A percentile compares a stretch with the other conserved stretches of the same genome.
phyloP scores from a whole-genome alignment of 768 basidiomycete genomes.

The Leucosporidium scottii region DNA sequence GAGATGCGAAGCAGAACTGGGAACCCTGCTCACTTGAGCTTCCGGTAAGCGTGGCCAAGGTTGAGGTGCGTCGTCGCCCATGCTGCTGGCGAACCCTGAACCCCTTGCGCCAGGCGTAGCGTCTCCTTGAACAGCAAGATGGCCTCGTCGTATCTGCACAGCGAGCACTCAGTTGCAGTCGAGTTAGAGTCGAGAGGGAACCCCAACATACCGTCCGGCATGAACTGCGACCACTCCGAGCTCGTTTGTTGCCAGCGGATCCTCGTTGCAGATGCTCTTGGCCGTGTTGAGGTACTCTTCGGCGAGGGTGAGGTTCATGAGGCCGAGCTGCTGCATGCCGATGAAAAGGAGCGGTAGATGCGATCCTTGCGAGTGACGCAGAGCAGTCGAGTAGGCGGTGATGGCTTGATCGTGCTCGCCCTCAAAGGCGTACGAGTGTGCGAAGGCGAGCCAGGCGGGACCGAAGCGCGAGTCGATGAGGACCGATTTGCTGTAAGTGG shows the following conservation, averaged over 20 bases:
- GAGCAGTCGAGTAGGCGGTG: slow-evolving; percentile 94
- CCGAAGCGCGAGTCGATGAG: slow-evolving; percentile 94
- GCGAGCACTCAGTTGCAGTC: slow-evolving; percentile 5
- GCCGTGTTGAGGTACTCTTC: slow-evolving; percentile 83
- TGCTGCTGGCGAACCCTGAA: slow-evolving; percentile 72
- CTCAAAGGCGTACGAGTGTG: slow-evolving; percentile 92
- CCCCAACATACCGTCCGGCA: slow-evolving; percentile 45
- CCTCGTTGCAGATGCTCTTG: slow-evolving; percentile 66
- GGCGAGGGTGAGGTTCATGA: slow-evolving; percentile 72
- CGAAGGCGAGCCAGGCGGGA: slow-evolving; percentile 96
- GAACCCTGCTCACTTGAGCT: slow-evolving; percentile 43
- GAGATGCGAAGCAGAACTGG: neutral
- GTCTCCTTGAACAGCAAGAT: slow-evolving; percentile 64
- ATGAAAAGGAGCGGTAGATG: slow-evolving; percentile 92
- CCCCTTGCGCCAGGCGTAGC: slow-evolving; percentile 70
- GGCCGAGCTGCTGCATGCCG: slow-evolving; percentile 94
- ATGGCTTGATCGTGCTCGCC: slow-evolving; percentile 98
- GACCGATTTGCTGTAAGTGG: slow-evolving; percentile 69
- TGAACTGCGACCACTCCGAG: slow-evolving; percentile 87
- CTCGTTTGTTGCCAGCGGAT: slow-evolving; percentile 87
- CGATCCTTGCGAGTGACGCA: slow-evolving; percentile 92
- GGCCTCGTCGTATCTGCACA: slow-evolving; percentile 65
- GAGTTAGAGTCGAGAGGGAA: slow-evolving; percentile 37
- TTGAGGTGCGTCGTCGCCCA: slow-evolving; percentile 91
- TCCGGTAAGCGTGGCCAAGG: slow-evolving; percentile 79